phyloP scores from a whole-genome alignment of 208 protist species.

The Leptomonas pyrrhocoris region DNA sequence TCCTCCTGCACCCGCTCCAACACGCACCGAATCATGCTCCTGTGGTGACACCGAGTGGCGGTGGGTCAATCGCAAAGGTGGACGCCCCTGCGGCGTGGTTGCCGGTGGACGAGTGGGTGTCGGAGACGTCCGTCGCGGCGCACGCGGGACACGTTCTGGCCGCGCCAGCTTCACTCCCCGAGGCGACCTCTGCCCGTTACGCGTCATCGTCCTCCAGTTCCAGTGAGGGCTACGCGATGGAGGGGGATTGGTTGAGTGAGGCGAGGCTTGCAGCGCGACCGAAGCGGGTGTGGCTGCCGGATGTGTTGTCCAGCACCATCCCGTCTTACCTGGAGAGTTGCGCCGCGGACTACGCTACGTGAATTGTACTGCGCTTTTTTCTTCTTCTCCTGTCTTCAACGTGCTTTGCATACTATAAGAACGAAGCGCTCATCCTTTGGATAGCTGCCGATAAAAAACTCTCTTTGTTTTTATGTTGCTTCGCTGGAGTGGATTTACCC shows the following conservation, averaged over 20 bases:
- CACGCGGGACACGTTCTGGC: not conserved
- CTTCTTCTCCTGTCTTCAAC: no score
- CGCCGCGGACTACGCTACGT: slow-evolving; percentile 2
- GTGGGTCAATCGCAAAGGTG: not conserved
- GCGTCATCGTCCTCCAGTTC: slow-evolving; percentile 28
- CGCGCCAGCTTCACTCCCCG: not conserved
- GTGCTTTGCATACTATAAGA: no score
- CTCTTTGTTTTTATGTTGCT: no score
- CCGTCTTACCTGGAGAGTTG: slow-evolving; percentile 37
- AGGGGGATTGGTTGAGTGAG: slow-evolving; percentile 29
- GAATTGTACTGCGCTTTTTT: not conserved
- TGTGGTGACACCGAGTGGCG: not conserved
- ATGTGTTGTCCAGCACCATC: slow-evolving; percentile 12
- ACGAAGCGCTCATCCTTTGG: no score
- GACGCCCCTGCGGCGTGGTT: slow-evolving; percentile 32
- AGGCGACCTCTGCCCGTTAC: not conserved
- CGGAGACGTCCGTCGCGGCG: not conserved
- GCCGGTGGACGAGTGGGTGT: slow-evolving; percentile 1
- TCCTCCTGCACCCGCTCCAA: slow-evolving; percentile 1
- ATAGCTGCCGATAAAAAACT: no score
- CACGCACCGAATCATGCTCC: not conserved
- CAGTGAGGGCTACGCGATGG: slow-evolving; percentile 33
- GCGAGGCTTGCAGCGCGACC: slow-evolving; percentile 24
- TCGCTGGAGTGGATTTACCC: no score
- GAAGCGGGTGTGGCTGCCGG: slow-evolving; percentile 32